Percentiles rank a stretch among this genome's conserved stretches.
These are phyloP conservation scores for Tetracladium setigerum DNA, from an alignment of 495 filamentous ascomycete species.

Conservation along the genomic window DNA sequence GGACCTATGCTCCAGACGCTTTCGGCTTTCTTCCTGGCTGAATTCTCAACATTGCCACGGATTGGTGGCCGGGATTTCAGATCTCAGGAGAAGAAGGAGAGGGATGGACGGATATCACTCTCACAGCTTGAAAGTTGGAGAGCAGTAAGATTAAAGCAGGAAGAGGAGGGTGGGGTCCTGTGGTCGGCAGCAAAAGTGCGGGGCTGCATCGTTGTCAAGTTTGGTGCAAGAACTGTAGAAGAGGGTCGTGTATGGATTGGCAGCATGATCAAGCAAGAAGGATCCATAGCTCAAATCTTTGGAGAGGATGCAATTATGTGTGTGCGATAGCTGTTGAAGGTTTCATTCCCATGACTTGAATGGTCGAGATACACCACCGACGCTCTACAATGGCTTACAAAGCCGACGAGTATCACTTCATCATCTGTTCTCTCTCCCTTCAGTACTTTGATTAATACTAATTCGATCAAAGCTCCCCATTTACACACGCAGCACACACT, in stretches of 20 bases:
- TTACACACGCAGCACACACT: too few relatives aligned
- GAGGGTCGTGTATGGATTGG: constrained; percentile 42
- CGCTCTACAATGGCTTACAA: too few relatives aligned
- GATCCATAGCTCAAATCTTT: constrained; percentile 37
- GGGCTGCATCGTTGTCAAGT: constrained; percentile 85
- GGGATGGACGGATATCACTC: constrained; percentile 26
- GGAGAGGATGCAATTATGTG: constrained; percentile 46
- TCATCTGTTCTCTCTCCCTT: too few relatives aligned
- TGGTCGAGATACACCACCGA: too few relatives aligned
- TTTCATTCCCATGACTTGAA: too few relatives aligned
- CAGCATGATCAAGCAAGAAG: constrained; percentile 41
- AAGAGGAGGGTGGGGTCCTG: constrained; percentile 51
- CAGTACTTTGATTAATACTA: too few relatives aligned
- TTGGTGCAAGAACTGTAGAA: constrained; percentile 49
- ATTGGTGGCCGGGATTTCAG: constrained; percentile 80
- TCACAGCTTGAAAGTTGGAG: constrained; percentile 37
- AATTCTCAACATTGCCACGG: constrained; percentile 69
- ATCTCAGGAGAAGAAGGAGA: constrained; percentile 32
- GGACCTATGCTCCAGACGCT: constrained; percentile 63
- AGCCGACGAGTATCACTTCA: too few relatives aligned
- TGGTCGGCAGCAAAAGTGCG: constrained; percentile 84
- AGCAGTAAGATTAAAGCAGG: constrained; percentile 35
- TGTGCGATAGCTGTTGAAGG: constrained; percentile 20
- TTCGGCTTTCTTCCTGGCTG: constrained; percentile 60
- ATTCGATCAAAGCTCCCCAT: too few relatives aligned